phyloP scores from a whole-genome alignment of 2,329 filamentous ascomycete genomes.

The Orbilia oligospora region DNA sequence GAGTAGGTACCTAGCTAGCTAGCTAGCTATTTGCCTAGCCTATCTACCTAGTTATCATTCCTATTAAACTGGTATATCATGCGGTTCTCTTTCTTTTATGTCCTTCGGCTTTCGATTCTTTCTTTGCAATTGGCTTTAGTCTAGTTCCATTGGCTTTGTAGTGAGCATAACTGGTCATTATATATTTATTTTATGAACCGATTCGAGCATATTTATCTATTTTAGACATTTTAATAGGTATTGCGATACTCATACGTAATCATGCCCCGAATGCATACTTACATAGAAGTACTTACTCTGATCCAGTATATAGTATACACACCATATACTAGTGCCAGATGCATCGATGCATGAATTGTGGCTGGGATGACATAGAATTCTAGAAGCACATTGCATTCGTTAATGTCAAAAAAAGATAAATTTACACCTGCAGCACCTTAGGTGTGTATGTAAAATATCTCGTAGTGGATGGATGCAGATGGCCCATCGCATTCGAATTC shows the following conservation, averaged over 20 bases:
- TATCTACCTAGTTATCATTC: background rate
- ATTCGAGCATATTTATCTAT: slow-evolving; percentile 5
- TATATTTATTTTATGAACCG: slow-evolving; percentile 66
- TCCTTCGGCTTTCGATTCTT: slow-evolving; percentile 18
- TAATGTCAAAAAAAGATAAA: too few relatives aligned
- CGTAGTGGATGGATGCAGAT: background rate
- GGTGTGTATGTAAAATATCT: background rate
- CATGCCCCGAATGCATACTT: too few relatives aligned
- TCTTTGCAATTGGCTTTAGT: slow-evolving; percentile 27
- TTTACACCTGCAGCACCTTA: background rate
- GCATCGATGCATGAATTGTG: too few relatives aligned
- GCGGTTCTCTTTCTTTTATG: background rate
- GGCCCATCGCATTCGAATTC: background rate
- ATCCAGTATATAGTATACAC: too few relatives aligned
- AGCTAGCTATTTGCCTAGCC: background rate
- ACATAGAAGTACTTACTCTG: too few relatives aligned
- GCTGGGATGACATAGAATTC: too few relatives aligned
- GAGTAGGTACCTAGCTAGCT: slow-evolving; percentile 75
- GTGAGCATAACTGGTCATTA: slow-evolving; percentile 3
- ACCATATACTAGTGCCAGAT: too few relatives aligned
- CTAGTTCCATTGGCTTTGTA: background rate
- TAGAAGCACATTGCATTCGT: too few relatives aligned
- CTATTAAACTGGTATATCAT: background rate
- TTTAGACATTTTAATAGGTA: background rate
- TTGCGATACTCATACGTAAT: background rate